Evolutionary conservation across 2,329 filamentous ascomycete species (phyloP), one percentile per base, ranked within the genome.

Genomic region (Cladophialophora immunda): DNA sequence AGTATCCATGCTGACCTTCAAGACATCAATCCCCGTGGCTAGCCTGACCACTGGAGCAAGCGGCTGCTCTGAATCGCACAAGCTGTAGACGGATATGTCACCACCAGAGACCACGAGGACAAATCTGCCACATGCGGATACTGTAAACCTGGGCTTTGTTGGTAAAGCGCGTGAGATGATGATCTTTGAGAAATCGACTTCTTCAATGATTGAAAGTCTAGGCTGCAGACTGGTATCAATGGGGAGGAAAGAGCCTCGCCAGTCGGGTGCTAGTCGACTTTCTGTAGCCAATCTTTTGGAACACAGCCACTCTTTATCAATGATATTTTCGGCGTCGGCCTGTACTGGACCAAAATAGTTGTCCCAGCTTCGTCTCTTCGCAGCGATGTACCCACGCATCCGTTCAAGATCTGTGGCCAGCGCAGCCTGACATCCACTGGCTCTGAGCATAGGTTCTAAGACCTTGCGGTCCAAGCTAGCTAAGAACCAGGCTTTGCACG

Each of bases 1-100:
- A 0, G 86, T 86, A 74, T 90, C 87, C 82, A 91, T 89, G 68
- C 86, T 86, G 71, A 87, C 85, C 2, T 84, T 82, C 5, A 91
- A 74, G 2, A 90, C 84, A 53, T 83, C 79, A 17, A 81, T 79
- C 13, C 86, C 87, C 71, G 88, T 90, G 15, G 83, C 74, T 11
- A 91, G 82, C 47, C 79, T 84, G 1, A 86, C 82, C 17, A 87
- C 75, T 1, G 83, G 84, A 52, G 78, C 68, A 62, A 85, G 60
- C 72, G 70, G 65, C 78, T 70, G 66, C 29, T 68, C 68, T 4
- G 73, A 69, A 63, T 66, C 57, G 8, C 22, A 65, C 17, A 89
- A 70, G 54, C 77, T 73, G 72, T 89, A 91, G 9, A 90, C 76
- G 70, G 86, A 85, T 25, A 90, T 83, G 61, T 83, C 77, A 60